These are phyloP conservation scores for Populus hybrid DNA, from an alignment of 441 rosid genomes.

Conservation along the genomic window DNA sequence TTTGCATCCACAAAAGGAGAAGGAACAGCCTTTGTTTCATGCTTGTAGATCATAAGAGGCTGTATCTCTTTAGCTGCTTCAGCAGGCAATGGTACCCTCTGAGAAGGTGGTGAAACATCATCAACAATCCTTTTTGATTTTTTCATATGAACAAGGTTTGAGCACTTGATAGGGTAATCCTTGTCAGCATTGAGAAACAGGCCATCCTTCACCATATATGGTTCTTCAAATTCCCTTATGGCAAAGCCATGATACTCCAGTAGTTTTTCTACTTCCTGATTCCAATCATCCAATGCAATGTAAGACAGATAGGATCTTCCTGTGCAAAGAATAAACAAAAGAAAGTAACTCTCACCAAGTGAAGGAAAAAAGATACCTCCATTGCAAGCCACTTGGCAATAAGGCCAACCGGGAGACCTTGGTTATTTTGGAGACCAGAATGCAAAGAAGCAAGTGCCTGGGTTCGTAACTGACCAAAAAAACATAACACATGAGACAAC, in stretches of 20 bases:
- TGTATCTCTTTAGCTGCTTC: constrained; percentile 35
- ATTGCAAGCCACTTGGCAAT: constrained; percentile 86
- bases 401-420: constrained; percentile 82
- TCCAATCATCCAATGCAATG: constrained; percentile 27
- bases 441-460: constrained; percentile 92
- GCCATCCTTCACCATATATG: constrained; percentile 92
- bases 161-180: constrained; percentile 81
- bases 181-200: constrained; percentile 66
- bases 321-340: not conserved
- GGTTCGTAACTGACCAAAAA: constrained; percentile 70
- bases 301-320: constrained; percentile 26
- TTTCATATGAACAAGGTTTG: constrained; percentile 81
- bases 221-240: constrained; percentile 81
- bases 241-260: constrained; percentile 77
- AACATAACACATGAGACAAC: constrained; percentile 21
- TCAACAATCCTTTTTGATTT: constrained; percentile 59
- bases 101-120: constrained; percentile 54
- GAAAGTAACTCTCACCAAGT: constrained; percentile 9
- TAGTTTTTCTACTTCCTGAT: constrained; percentile 69
- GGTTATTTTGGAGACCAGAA: constrained; percentile 75
- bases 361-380: constrained; percentile 57
- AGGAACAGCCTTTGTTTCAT: constrained; percentile 27
- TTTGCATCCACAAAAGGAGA: constrained; percentile 31
- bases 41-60: constrained; percentile 31
- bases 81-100: constrained; percentile 26